phyloP scores from a whole-genome alignment of 2,329 filamentous ascomycete genomes.

The Microcyclospora pomicola region DNA sequence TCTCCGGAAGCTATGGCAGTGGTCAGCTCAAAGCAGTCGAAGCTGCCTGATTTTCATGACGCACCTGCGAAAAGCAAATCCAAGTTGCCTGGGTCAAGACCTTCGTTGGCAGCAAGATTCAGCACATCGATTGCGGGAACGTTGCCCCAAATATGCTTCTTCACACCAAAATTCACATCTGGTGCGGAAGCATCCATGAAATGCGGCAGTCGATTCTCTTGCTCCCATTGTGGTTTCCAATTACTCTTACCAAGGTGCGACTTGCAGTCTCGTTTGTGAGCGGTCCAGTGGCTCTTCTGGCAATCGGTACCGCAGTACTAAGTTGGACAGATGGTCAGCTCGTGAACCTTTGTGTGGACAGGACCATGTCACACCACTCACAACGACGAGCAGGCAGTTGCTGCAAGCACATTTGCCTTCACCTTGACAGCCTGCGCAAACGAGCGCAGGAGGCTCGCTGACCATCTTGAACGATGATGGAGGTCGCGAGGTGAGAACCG shows the following conservation, averaged over 20 bases:
- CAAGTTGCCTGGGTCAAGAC: constrained; percentile 5
- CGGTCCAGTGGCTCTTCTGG: constrained; percentile 22
- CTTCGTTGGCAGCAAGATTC: constrained; percentile 21
- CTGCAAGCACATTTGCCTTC: no score
- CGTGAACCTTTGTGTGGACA: no score
- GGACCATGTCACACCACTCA: no score
- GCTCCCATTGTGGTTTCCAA: constrained; percentile 21
- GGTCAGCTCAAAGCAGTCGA: no score
- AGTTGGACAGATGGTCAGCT: no score
- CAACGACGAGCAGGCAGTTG: no score
- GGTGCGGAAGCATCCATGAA: constrained; percentile 12
- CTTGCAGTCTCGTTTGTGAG: constrained; percentile 21
- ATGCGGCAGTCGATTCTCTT: constrained; percentile 12
- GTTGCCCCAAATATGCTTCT: constrained; percentile 30
- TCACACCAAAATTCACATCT: constrained; percentile 9
- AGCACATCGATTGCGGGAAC: constrained; percentile 29
- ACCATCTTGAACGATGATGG: no score
- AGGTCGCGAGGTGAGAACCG: no score
- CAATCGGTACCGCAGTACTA: no score
- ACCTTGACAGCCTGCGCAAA: no score
- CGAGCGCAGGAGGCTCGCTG: no score
- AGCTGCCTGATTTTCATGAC: no score
- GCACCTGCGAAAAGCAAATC: constrained; percentile 26
- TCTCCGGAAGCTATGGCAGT: constrained; percentile 30
- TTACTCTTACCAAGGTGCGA: constrained; percentile 14